Conservation (phyloP, 306 rosid species). For the Quercus engelmannii region DNA sequence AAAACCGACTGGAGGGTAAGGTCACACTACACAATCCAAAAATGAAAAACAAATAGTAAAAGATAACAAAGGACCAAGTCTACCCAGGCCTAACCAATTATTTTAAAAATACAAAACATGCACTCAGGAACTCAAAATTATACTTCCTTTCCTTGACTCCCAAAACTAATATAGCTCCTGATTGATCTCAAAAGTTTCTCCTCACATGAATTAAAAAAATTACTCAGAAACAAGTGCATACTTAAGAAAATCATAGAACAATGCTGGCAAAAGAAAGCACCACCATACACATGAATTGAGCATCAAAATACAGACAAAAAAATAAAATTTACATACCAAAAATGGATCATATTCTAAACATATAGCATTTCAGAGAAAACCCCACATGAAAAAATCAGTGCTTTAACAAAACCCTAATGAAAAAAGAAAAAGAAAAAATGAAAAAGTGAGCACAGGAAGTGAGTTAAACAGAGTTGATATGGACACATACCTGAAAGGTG, state of each 20-base stretch:
- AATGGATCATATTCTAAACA: slow-evolving; percentile 1
- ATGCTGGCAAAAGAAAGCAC: neutral
- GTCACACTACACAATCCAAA: neutral
- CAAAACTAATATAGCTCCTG: too few relatives aligned
- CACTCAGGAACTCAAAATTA: neutral
- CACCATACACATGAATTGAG: slow-evolving; percentile 17
- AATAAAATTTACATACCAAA: neutral
- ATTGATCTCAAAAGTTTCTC: neutral
- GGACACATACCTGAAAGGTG: slow-evolving; percentile 71
- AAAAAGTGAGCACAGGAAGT: neutral
- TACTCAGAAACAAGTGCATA: neutral
- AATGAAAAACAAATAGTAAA: neutral
- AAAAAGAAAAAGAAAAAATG: neutral
- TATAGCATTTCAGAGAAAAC: neutral
- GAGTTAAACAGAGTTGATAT: neutral
- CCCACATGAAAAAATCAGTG: neutral
- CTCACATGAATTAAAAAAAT: neutral
- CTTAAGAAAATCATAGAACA: neutral
- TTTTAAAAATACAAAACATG: neutral
- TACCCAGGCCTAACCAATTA: neutral
- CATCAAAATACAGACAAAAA: neutral
- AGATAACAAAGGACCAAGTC: neutral
- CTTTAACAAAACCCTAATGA: slow-evolving; percentile 41
- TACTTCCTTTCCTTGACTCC: neutral
- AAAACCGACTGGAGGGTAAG: too few relatives aligned